Base-by-base conservation (phyloP, 495 filamentous ascomycete genomes). In the Daldinia grandis region DNA sequence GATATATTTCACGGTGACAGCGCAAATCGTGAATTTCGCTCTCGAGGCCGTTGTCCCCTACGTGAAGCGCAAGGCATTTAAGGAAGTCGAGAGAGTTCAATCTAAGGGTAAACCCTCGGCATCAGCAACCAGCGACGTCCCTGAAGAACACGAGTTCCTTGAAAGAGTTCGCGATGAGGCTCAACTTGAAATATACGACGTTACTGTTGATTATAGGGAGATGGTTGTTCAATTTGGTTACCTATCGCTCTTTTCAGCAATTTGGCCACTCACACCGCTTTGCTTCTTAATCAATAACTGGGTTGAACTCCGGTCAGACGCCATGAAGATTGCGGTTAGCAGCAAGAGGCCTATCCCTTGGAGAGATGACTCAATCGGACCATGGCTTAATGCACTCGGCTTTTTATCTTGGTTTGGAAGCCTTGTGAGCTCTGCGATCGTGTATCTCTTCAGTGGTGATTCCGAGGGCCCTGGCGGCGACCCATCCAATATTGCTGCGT, bases 161-260 rank as follows among this genome's bases (percentile, higher is more conserved):
- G 79, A 85, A 8, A 88, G 94, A 12, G 94, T 97, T 0, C 89
- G 95, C 25, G 85, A 92, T 62, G 93, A 99, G 76, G 90, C 94
- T n/a, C 91, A 95, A 68, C 84, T 98, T 0, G 87, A 88, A 10
- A 82, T 89, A 51, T 99, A 99, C 79, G 92, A 97, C 68, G 94
- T 97, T 2, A 93, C 91, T 5, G 86, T 86, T 12, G 95, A 99
- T 72, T 87, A 97, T 57, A 84, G 95, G 12, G 96, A 99, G 78
- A 99, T 99, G 95, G 89, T 94, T 56, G 88, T 98, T 51, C 95
- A 98, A 73, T 94, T 93, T 74, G 93, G 95, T 17, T 99, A 97
- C 76, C 81, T 99, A n/a, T 90, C 93, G 0, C 87, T 99, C 2
- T 99, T 99, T 82, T 93, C 92, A 2, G 91, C 95, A 2, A 85